phyloP scores from a whole-genome alignment of 1,284 basidiomycete species.

The Fomitiporia mediterranea region DNA sequence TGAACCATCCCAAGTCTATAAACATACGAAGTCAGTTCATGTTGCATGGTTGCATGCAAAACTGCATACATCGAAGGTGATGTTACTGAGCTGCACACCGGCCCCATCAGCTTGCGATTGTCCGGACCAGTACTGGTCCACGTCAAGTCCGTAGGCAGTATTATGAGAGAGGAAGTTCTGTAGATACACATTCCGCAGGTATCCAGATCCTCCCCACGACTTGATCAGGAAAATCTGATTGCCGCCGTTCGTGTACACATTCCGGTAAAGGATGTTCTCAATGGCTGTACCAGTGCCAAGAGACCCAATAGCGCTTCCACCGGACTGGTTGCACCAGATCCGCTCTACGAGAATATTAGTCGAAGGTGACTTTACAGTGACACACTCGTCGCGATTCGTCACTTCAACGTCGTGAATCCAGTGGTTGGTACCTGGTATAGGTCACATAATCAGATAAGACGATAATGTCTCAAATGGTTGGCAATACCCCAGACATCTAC shows the following conservation, averaged over 20 bases:
- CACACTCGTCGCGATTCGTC: conserved; percentile 37
- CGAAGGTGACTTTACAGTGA: conserved; percentile 34
- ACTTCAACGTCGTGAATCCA: conserved; percentile 37
- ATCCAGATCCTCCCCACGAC: conserved; percentile 32
- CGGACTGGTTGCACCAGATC: conserved; percentile 35
- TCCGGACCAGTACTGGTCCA: conserved; percentile 31
- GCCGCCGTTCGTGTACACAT: conserved; percentile 33
- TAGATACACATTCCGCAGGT: conserved; percentile 32
- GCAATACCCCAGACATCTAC: conserved; percentile 32
- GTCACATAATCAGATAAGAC: too few species aligned
- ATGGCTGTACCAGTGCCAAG: conserved; percentile 31
- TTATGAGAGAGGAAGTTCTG: conserved; percentile 32
- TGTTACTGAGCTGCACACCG: conserved; percentile 30
- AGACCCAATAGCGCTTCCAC: conserved; percentile 34
- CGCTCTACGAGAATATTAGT: conserved; percentile 33
- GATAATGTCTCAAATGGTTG: too few species aligned
- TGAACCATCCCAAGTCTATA: conserved; percentile 32
- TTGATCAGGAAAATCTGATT: conserved; percentile 38
- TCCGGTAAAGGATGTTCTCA: conserved; percentile 31
- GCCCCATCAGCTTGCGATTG: conserved; percentile 24
- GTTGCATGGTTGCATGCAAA: not conserved
- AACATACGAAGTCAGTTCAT: not conserved
- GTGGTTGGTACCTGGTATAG: conserved; percentile 26
- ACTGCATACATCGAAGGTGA: conserved; percentile 27
- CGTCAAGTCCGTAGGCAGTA: conserved; percentile 33